phyloP scores from a whole-genome alignment of 23 red algal genomes.

The Agarophyton chilense region DNA sequence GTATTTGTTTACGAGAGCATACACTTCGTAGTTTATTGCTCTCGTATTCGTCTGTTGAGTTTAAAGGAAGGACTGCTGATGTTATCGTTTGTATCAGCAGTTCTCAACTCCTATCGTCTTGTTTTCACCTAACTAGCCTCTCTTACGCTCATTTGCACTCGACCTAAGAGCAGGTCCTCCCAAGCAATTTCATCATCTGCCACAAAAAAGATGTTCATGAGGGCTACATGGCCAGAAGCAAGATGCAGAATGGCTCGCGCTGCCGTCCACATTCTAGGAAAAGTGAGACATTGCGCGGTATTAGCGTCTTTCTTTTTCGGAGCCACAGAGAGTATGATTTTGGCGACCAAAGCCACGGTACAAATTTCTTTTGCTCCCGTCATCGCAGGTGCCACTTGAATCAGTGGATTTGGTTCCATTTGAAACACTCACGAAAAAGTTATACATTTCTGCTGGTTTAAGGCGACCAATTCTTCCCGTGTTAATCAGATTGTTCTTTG shows the following conservation, averaged over 20 bases:
- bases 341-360: too few relatives aligned
- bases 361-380: conserved; percentile 13
- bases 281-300: neutral
- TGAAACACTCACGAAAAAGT: neutral
- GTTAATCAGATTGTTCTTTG: neutral
- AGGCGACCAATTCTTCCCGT: neutral
- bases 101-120: too few relatives aligned
- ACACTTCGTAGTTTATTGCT: too few relatives aligned
- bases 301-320: neutral
- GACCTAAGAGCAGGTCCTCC: too few relatives aligned
- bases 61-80: too few relatives aligned
- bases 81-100: too few relatives aligned
- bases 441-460: neutral
- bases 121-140: too few relatives aligned
- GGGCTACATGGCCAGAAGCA: neutral
- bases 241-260: neutral
- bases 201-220: neutral
- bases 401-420: neutral
- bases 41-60: too few relatives aligned
- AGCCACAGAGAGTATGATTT: too few relatives aligned
- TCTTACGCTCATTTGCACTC: too few relatives aligned
- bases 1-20: too few relatives aligned
- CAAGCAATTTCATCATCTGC: neutral
- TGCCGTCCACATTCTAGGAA: neutral
- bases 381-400: neutral